These are phyloP conservation scores for Harringtonia aguacate DNA, from an alignment of 2,329 filamentous ascomycete species.

Conservation along the genomic window DNA sequence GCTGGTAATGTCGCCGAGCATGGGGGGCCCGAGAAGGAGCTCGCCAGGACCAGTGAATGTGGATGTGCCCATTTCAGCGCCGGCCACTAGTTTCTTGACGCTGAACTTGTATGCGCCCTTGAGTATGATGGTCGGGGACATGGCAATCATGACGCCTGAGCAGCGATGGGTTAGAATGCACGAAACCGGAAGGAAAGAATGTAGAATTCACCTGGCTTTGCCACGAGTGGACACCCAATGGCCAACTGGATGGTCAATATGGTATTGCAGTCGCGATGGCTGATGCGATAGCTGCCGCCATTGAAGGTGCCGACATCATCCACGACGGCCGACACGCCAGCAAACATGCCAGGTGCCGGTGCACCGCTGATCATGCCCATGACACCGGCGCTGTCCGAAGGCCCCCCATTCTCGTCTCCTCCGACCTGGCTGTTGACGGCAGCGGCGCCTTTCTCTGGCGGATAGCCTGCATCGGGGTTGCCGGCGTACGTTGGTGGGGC, in stretches of 20 bases:
- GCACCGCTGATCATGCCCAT: constrained; percentile 20
- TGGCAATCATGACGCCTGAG: constrained; percentile 63
- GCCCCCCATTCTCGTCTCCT: not conserved
- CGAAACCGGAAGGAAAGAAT: too few relatives aligned
- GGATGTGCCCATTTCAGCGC: constrained; percentile 68
- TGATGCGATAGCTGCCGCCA: constrained; percentile 86
- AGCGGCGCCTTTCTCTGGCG: constrained; percentile 19
- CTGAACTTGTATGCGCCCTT: constrained; percentile 77
- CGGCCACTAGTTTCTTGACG: constrained; percentile 80
- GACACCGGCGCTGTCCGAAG: not conserved
- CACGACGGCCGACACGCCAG: constrained; percentile 48
- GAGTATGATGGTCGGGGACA: constrained; percentile 80
- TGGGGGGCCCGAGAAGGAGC: constrained; percentile 68
- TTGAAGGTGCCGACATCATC: constrained; percentile 97
- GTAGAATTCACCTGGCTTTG: constrained; percentile 57
- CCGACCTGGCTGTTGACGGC: not conserved
- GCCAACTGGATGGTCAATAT: constrained; percentile 84
- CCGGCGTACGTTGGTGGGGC: constrained; percentile 21
- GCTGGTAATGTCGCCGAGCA: constrained; percentile 76
- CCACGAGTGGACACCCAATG: constrained; percentile 72
- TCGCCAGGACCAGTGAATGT: constrained; percentile 86
- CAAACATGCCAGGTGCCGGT: constrained; percentile 44
- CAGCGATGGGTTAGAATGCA: too few relatives aligned
- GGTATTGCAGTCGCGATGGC: constrained; percentile 83
- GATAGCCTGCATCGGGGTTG: constrained; percentile 14